These are phyloP conservation scores for Microstegium vimineum DNA, from an alignment of 176 grass and related monocot genomes.

Conservation along the genomic window DNA sequence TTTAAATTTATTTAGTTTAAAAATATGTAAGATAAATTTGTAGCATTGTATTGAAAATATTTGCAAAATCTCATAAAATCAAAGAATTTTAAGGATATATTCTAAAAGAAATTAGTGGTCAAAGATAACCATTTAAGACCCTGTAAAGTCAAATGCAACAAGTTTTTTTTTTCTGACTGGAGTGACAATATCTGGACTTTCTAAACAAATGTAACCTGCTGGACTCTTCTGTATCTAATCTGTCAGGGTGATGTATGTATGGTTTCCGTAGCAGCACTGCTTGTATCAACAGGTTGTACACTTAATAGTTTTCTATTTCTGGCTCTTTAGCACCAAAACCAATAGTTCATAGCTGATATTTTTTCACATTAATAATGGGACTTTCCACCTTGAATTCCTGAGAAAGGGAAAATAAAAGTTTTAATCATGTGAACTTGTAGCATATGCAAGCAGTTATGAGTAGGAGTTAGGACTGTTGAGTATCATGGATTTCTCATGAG, in stretches of 20 bases:
- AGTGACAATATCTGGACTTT: no score
- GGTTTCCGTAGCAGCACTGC: not conserved
- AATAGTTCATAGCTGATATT: not conserved
- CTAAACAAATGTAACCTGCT: no score
- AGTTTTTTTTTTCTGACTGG: no score
- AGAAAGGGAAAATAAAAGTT: not conserved
- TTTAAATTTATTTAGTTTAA: no score
- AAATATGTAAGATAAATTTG: no score
- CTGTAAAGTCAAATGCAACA: no score
- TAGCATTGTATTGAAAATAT: no score
- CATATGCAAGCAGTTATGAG: not conserved
- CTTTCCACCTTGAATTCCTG: constrained; percentile 1
- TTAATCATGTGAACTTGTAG: constrained; percentile 1
- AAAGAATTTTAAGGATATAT: no score
- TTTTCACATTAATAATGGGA: not conserved
- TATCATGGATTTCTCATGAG: not conserved
- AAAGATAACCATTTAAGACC: no score
- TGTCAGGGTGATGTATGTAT: not conserved
- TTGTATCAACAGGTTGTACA: not conserved
- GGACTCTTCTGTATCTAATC: not conserved
- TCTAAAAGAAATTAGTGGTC: no score
- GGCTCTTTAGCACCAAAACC: not conserved
- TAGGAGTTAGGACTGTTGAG: not conserved
- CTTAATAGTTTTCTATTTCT: constrained; percentile 14
- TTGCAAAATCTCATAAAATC: no score